A percentile compares a stretch with the other conserved stretches of the same genome.
Evolutionary conservation across 768 basidiomycete genomes (phyloP).

Genomic region (Russula earlei): DNA sequence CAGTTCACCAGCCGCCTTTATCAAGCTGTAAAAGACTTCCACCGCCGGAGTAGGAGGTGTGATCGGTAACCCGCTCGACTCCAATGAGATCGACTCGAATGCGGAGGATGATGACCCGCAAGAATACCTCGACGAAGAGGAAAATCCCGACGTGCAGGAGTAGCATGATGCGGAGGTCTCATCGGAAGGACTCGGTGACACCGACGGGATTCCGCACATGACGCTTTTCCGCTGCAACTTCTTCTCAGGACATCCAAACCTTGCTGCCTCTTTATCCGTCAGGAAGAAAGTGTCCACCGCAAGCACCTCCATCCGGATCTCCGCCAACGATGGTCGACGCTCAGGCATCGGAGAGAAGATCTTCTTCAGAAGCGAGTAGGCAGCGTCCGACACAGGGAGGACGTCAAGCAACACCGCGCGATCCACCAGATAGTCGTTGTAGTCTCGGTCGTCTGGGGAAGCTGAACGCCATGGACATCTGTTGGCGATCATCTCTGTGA

Average conservation of each 20-base stretch:
- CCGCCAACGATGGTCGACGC: slow-evolving; percentile 50
- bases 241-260: neutral
- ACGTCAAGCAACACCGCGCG: neutral
- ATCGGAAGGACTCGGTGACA: neutral
- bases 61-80: neutral
- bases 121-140: neutral
- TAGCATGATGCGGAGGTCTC: neutral
- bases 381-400: slow-evolving; percentile 27
- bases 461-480: neutral
- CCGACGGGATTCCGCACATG: neutral
- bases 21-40: neutral
- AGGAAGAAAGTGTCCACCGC: slow-evolving; percentile 53
- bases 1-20: neutral
- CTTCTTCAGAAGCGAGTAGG: slow-evolving; percentile 37
- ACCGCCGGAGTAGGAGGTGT: slow-evolving; percentile 4
- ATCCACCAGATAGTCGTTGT: neutral
- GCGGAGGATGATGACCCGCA: neutral
- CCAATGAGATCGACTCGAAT: neutral
- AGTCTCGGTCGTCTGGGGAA: neutral
- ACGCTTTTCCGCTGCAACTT: neutral
- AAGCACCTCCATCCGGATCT: slow-evolving; percentile 48
- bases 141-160: neutral
- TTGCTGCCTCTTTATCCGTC: slow-evolving; percentile 33
- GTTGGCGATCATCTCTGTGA: slow-evolving; percentile 9
- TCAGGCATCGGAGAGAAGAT: slow-evolving; percentile 61